These are phyloP conservation scores for Dichotomopilus funicola DNA, from an alignment of 2,329 filamentous ascomycete species.

Conservation along the genomic window DNA sequence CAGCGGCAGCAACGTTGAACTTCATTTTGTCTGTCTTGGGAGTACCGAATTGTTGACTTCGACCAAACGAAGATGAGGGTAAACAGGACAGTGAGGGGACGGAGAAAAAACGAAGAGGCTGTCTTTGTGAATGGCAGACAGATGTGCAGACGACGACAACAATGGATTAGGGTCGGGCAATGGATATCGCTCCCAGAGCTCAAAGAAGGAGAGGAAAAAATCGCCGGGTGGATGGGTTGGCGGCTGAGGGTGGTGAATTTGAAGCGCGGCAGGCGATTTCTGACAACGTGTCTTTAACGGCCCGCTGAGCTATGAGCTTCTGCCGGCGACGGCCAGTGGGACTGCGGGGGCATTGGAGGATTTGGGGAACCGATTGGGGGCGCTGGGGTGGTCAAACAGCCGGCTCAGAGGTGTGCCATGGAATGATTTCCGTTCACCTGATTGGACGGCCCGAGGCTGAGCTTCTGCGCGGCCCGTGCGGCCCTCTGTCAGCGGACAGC, in stretches of 20 bases:
- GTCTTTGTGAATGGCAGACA: conserved; percentile 23
- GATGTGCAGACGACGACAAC: not conserved
- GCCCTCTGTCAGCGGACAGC: too few relatives aligned
- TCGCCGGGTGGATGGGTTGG: conserved; percentile 11
- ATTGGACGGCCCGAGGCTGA: conserved; percentile 9
- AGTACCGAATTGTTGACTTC: conserved; percentile 17
- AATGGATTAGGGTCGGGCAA: conserved; percentile 21
- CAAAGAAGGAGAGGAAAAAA: conserved; percentile 25
- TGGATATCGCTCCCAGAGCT: conserved; percentile 36
- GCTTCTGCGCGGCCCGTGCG: too few relatives aligned
- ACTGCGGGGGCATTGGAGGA: conserved; percentile 15
- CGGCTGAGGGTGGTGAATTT: conserved; percentile 20
- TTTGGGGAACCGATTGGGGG: not conserved
- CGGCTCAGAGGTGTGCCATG: not conserved
- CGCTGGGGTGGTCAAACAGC: not conserved
- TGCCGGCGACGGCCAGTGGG: conserved; percentile 11
- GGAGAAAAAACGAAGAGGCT: conserved; percentile 13
- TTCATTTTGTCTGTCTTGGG: conserved; percentile 56
- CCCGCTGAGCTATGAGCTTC: conserved; percentile 18
- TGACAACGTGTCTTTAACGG: conserved; percentile 27
- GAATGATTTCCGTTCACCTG: not conserved
- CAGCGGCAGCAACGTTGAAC: conserved; percentile 72
- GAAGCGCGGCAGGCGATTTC: conserved; percentile 17
- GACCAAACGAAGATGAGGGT: conserved; percentile 3
- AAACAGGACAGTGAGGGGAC: conserved; percentile 2